Evolutionary conservation across 305 asterid genomes (phyloP), one percentile per base, ranked within the genome.

Genomic region (Fraxinus albicans): DNA sequence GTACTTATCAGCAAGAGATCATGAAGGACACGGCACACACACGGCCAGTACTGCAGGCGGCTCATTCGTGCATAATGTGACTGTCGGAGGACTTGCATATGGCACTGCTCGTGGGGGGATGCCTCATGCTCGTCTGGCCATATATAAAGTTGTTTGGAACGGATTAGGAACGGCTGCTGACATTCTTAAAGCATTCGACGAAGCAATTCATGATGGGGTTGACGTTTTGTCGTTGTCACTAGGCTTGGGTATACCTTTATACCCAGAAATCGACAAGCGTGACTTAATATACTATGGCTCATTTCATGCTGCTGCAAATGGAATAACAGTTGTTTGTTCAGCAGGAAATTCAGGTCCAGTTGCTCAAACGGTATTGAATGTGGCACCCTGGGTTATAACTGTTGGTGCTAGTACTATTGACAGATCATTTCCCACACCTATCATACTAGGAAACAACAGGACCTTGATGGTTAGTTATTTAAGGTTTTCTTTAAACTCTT

Each of bases 21-120:
- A 79, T 0, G 31, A 69, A 0, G 91, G 94, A 0, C 93, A 88
- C 8, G 94, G 93, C 1, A 87, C 91, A 1, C 94, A 92, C 70
- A 86, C 84, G 8, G 84, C 93, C 13, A 92, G 93, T 83, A 92
- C 88, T 0, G 91, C 91, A 2, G 90, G 85, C 2, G 93, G 96
- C 6, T 82, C 91, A 2, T 74, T 74, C 21, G 88, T 89, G 38
- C 80, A 76, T 6, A 88, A 90, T 33, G 91, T 84, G 25, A 91
- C 92, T 83, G 87, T 85, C 83, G 1, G 76, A 4, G 89, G 90
- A 0, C 90, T 89, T 1, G 93, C 86, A 0, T 29, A 36, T 29
- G 96, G 96, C 25, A 91, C 89, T 0, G 87, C 89, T 1, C 83
- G 94, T 58, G 93, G 96, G 6, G 94, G 96, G 0, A 93, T 93